Evolutionary conservation across 106 monocot genomes (phyloP).

Genomic region (Hemerocallis citrina): DNA sequence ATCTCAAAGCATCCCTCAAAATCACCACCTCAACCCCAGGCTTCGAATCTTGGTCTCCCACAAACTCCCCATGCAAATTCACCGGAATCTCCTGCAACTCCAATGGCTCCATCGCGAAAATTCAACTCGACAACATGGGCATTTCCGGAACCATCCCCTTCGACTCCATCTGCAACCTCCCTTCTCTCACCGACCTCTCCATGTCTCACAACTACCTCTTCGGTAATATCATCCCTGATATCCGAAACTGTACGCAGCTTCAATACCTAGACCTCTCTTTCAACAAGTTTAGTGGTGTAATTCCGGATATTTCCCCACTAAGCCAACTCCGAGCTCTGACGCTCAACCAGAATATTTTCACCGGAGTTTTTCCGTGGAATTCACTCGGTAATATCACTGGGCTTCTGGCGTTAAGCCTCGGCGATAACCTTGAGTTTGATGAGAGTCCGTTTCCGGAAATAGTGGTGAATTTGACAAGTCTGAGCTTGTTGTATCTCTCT

Average conservation of each 20-base stretch:
- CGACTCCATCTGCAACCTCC: slow-evolving; percentile 18
- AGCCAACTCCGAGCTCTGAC: slow-evolving; percentile 16
- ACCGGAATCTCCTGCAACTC: slow-evolving; percentile 33
- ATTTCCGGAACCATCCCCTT: slow-evolving; percentile 27
- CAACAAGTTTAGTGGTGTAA: slow-evolving; percentile 38
- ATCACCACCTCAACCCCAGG: background rate
- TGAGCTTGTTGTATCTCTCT: slow-evolving; percentile 4
- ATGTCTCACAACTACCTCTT: slow-evolving; percentile 32
- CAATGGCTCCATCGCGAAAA: slow-evolving; percentile 14
- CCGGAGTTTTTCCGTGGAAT: background rate
- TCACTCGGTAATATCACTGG: slow-evolving; percentile 3
- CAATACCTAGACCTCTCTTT: slow-evolving; percentile 42
- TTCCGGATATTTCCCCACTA: slow-evolving; percentile 59
- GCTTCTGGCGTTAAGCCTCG: slow-evolving; percentile 2
- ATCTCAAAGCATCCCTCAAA: slow-evolving; percentile 22
- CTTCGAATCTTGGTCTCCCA: slow-evolving; percentile 29
- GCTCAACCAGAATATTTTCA: background rate
- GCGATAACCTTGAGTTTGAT: slow-evolving; percentile 6
- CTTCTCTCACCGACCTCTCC: slow-evolving; percentile 10
- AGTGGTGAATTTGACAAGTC: slow-evolving; percentile 1
- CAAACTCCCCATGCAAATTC: slow-evolving; percentile 31
- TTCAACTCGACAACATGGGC: too few species aligned
- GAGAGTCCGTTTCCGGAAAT: background rate
- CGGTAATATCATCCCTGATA: slow-evolving; percentile 22
- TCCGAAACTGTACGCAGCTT: slow-evolving; percentile 39